Evolutionary conservation across 352 stramenopile species (phyloP).

Genomic region (Saprolegnia diclina): DNA sequence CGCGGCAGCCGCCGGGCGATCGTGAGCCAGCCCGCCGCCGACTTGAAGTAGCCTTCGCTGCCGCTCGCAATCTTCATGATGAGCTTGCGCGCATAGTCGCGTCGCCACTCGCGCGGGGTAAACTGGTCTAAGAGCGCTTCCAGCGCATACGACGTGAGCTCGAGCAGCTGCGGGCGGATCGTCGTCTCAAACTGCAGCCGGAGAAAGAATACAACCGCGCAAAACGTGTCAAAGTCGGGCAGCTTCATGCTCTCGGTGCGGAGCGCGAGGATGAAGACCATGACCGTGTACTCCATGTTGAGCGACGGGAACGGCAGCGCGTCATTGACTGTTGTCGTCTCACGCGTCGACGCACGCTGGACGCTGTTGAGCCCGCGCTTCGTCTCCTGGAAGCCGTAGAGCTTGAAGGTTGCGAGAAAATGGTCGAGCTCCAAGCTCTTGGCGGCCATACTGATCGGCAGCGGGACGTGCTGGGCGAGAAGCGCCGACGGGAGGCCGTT

Average conservation of each 20-base stretch:
- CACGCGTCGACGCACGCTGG: slow-evolving; percentile 45
- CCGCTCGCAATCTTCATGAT: slow-evolving; percentile 68
- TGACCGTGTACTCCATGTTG: slow-evolving; percentile 79
- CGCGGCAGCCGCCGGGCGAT: slow-evolving; percentile 65
- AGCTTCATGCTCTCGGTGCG: slow-evolving; percentile 55
- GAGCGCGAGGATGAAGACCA: slow-evolving; percentile 67
- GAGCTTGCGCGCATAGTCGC: slow-evolving; percentile 66
- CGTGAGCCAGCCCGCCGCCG: slow-evolving; percentile 59
- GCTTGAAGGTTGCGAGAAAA: slow-evolving; percentile 68
- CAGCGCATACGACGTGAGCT: slow-evolving; percentile 70
- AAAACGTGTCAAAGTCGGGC: slow-evolving; percentile 73
- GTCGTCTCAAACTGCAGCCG: slow-evolving; percentile 77
- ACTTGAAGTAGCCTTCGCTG: slow-evolving; percentile 77
- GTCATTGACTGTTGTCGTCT: background rate
- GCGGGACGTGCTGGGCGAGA: slow-evolving; percentile 10
- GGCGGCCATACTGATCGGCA: background rate
- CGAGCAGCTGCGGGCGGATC: slow-evolving; percentile 68
- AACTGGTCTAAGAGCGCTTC: slow-evolving; percentile 77
- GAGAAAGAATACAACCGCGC: slow-evolving; percentile 82
- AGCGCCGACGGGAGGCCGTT: slow-evolving; percentile 43
- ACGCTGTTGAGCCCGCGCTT: slow-evolving; percentile 79
- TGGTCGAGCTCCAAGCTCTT: slow-evolving; percentile 52
- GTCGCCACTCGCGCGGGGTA: slow-evolving; percentile 55
- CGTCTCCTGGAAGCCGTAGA: slow-evolving; percentile 75
- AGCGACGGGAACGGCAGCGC: slow-evolving; percentile 52